A percentile compares a stretch with the other conserved stretches of the same genome.
These are phyloP conservation scores for Talaromyces sp. DNA, from an alignment of 2,329 filamentous ascomycete species.

Conservation along the genomic window DNA sequence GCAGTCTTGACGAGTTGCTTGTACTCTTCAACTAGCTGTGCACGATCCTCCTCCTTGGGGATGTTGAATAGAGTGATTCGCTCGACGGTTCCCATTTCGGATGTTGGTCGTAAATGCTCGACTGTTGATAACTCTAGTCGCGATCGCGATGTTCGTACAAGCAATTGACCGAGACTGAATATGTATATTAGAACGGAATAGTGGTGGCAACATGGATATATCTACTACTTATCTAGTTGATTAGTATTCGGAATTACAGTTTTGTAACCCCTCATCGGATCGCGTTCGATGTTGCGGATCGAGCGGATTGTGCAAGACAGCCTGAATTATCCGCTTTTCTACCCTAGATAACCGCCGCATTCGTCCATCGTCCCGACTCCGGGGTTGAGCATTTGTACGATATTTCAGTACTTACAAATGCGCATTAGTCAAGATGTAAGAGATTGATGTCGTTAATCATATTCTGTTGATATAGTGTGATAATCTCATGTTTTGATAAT, in stretches of 20 bases:
- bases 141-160: not conserved
- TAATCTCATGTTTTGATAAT: constrained; percentile 6
- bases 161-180: not conserved
- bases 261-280: constrained; percentile 4
- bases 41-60: constrained; percentile 46
- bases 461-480: not conserved
- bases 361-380: not conserved
- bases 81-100: constrained; percentile 44
- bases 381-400: too few relatives aligned
- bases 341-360: not conserved
- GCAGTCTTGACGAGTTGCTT: constrained; percentile 45
- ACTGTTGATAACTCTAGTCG: not conserved
- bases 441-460: not conserved
- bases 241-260: not conserved
- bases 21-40: constrained; percentile 47
- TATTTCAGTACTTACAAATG: not conserved
- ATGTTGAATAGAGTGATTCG: constrained; percentile 57
- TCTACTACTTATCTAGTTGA: not conserved
- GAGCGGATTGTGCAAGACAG: not conserved
- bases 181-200: not conserved
- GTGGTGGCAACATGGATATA: not conserved
- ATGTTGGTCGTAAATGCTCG: not conserved
- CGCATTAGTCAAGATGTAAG: not conserved
- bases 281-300: not conserved
- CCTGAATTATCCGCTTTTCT: not conserved